phyloP scores from a whole-genome alignment of 140 eudicot genomes.

The Senecio squalidus region DNA sequence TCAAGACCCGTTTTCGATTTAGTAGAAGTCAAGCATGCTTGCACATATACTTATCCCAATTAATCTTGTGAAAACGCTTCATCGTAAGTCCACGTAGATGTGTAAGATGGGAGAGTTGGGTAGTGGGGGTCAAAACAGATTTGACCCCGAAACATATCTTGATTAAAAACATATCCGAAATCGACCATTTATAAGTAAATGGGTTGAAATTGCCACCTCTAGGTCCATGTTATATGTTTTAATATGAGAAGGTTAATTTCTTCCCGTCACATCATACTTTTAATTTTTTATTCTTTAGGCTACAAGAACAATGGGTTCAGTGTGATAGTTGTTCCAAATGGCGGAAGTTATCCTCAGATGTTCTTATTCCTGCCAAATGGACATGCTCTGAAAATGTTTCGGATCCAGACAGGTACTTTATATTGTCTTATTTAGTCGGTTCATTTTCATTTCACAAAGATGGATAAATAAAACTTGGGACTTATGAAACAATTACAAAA shows the following conservation, averaged over 20 bases:
- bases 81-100: background rate
- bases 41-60: background rate
- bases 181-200: too few relatives aligned
- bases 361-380: slow-evolving; percentile 86
- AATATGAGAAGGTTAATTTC: background rate
- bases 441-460: background rate
- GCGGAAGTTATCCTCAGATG: slow-evolving; percentile 64
- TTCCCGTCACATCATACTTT: background rate
- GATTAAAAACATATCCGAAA: too few relatives aligned
- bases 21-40: slow-evolving; percentile 11
- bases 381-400: slow-evolving; percentile 67
- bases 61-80: background rate
- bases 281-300: slow-evolving; percentile 39
- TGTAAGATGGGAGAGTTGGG: too few relatives aligned
- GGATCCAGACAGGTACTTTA: slow-evolving; percentile 56
- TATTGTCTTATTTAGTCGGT: background rate
- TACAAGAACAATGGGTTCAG: slow-evolving; percentile 51
- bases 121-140: too few relatives aligned
- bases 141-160: too few relatives aligned
- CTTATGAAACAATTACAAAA: background rate
- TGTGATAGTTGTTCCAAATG: slow-evolving; percentile 87
- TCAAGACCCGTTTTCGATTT: background rate
- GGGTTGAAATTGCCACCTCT: too few relatives aligned
- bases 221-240: background rate
- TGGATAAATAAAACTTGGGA: background rate